phyloP scores from a whole-genome alignment of 306 rosid genomes.

The Prinsepia uniflora region DNA sequence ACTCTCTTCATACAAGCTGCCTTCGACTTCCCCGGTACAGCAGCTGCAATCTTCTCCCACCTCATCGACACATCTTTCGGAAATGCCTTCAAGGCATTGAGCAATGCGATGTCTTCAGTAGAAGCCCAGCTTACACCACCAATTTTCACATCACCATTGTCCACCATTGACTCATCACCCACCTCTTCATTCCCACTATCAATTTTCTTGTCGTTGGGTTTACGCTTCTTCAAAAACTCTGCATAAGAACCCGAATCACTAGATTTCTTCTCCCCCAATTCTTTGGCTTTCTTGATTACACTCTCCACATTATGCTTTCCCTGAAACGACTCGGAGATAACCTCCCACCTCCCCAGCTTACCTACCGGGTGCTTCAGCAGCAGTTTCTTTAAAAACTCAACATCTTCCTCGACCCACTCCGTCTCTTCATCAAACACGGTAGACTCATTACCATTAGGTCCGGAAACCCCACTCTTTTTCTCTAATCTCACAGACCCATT shows the following conservation, averaged over 20 bases:
- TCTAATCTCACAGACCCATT: constrained; percentile 26
- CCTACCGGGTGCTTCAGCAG: constrained; percentile 76
- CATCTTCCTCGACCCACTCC: constrained; percentile 81
- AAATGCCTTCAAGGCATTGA: constrained; percentile 82
- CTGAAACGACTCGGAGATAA: constrained; percentile 61
- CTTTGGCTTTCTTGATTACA: constrained; percentile 73
- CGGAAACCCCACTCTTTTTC: constrained; percentile 18
- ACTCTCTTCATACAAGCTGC: constrained; percentile 80
- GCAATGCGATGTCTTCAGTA: constrained; percentile 72
- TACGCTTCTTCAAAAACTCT: constrained; percentile 73
- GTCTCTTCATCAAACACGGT: constrained; percentile 39
- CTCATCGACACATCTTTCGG: constrained; percentile 83
- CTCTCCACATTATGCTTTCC: constrained; percentile 73
- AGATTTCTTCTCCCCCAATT: constrained; percentile 65
- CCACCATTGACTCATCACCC: constrained; percentile 17
- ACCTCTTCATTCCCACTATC: constrained; percentile 34
- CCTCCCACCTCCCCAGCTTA: constrained; percentile 88
- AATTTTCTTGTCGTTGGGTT: constrained; percentile 61
- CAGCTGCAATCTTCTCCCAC: constrained; percentile 93
- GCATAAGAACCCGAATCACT: constrained; percentile 73
- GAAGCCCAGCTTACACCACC: constrained; percentile 50
- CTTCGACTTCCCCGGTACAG: constrained; percentile 85
- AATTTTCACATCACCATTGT: constrained; percentile 23
- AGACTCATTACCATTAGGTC: constrained; percentile 22
- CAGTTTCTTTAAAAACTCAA: constrained; percentile 77